Conservation (phyloP, 176 grass and related monocot species). For the Aegilops bicornis region DNA sequence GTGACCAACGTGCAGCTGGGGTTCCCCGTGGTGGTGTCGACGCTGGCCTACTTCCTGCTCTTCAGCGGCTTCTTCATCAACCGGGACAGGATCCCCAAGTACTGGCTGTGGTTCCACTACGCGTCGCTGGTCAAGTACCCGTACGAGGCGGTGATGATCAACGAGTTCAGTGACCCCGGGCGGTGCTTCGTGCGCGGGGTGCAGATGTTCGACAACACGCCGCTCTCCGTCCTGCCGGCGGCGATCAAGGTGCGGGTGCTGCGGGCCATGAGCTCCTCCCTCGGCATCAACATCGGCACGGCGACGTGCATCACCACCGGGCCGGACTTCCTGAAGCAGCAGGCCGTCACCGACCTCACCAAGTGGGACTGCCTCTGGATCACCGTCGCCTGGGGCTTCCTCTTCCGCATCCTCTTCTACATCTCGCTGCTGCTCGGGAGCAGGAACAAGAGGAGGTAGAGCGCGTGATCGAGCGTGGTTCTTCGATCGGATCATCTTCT, state of each 20-base stretch:
- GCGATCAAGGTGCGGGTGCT: slow-evolving; percentile 69
- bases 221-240: slow-evolving; percentile 50
- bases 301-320: slow-evolving; percentile 82
- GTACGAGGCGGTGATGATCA: slow-evolving; percentile 94
- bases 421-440: slow-evolving; percentile 71
- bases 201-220: slow-evolving; percentile 99
- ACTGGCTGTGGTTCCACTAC: slow-evolving; percentile 99
- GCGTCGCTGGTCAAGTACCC: slow-evolving; percentile 96
- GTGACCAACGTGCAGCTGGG: slow-evolving; percentile 84
- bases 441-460: slow-evolving; percentile 89
- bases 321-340: slow-evolving; percentile 58
- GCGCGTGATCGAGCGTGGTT: too few relatives aligned
- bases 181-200: slow-evolving; percentile 83
- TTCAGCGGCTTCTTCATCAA: slow-evolving; percentile 99
- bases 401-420: slow-evolving; percentile 92
- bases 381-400: slow-evolving; percentile 83
- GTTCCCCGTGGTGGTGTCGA: slow-evolving; percentile 74
- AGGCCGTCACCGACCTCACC: slow-evolving; percentile 76
- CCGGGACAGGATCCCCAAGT: slow-evolving; percentile 68
- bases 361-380: slow-evolving; percentile 98
- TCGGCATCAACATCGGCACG: slow-evolving; percentile 62
- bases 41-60: slow-evolving; percentile 88
- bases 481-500: background rate
- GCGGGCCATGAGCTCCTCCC: slow-evolving; percentile 54
- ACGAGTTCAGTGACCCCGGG: slow-evolving; percentile 72